Evolutionary conservation across 108 stramenopile genomes (phyloP), one percentile per base, ranked within the genome.

Genomic region (Cylindrotheca fusiformis): DNA sequence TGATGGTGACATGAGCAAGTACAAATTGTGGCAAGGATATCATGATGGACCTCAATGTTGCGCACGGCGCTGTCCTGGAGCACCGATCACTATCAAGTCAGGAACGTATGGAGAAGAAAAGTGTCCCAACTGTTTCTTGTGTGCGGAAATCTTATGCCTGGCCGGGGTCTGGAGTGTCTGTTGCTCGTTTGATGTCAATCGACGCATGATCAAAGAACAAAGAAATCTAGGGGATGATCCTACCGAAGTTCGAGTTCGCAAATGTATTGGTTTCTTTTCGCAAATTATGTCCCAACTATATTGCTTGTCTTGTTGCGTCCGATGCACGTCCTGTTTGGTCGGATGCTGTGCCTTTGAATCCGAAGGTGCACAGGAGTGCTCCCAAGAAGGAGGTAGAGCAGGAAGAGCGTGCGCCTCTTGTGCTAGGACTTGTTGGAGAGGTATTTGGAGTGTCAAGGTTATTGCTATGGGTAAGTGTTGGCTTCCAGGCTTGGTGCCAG

Each of bases 11-110:
- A 85, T 85, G 84, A 77, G 62, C 51, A 67, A 72, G 36, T 85
- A 85, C 73, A 79, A 77, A 57, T 64, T 85, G 2, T 85, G 84
- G 84, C 84, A 85, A 33, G 68, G 80, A 26, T 71, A 75, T 32
- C 74, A 82, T 58, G 80, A 78, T 55, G 77, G 84, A 26, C 84
- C 84, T 3, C 80, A 82, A 4, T 85, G 84, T 33, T 65, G 44
- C 47, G 84, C 84, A 2, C 32, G 76, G 19, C 52, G 60, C 5
- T 85, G 84, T 62, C 70, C 72, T 17, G 65, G 76, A 17, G 75
- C 76, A 32, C 78, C 78, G 29, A 71, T 76, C 31, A 85, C 81
- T 26, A 85, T 85, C 61, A 33, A 75, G 55, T 29, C 71, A 30
- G 84, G 84, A 23, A 82, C 78, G 21, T 85, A 85, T 28, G 84